Evolutionary conservation across 257 asterid genomes (phyloP).

Genomic region (Scutellaria barbata): DNA sequence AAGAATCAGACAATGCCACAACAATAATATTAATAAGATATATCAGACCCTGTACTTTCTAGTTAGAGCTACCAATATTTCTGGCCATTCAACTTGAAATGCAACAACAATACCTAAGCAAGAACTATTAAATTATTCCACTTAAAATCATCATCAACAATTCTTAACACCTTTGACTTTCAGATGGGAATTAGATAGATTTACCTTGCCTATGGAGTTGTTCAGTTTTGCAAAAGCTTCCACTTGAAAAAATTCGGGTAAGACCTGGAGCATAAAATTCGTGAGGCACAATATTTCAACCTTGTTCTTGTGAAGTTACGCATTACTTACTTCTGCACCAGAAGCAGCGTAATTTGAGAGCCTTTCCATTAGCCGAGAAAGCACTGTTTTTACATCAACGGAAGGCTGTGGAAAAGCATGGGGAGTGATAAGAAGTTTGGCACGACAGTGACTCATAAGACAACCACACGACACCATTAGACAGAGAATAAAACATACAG

Average conservation of each 20-base stretch:
- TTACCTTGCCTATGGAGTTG: constrained; percentile 91
- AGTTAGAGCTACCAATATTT: constrained; percentile 18
- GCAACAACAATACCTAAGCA: constrained; percentile 23
- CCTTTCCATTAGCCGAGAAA: constrained; percentile 95
- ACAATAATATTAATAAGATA: background rate
- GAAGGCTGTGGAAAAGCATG: constrained; percentile 66
- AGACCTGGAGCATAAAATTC: constrained; percentile 68
- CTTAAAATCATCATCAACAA: constrained; percentile 24
- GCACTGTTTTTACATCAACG: constrained; percentile 95
- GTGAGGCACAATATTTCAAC: constrained; percentile 42
- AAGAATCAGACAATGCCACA: constrained; percentile 25
- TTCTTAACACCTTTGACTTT: constrained; percentile 15
- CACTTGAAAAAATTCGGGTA: constrained; percentile 95
- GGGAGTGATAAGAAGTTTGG: constrained; percentile 30
- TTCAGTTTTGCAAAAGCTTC: constrained; percentile 97
- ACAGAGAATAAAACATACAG: constrained; percentile 28
- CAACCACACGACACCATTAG: constrained; percentile 15
- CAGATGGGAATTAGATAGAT: constrained; percentile 28
- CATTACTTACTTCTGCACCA: constrained; percentile 76
- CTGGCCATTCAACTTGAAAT: constrained; percentile 28
- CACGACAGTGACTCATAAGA: constrained; percentile 18
- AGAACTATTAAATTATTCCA: constrained; percentile 6
- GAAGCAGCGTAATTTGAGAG: constrained; percentile 98
- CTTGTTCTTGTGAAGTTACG: constrained; percentile 28
- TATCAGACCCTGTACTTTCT: background rate